Conservation (phyloP, 805 yeast species). For the Wickerhamomyces chaumierensis region DNA sequence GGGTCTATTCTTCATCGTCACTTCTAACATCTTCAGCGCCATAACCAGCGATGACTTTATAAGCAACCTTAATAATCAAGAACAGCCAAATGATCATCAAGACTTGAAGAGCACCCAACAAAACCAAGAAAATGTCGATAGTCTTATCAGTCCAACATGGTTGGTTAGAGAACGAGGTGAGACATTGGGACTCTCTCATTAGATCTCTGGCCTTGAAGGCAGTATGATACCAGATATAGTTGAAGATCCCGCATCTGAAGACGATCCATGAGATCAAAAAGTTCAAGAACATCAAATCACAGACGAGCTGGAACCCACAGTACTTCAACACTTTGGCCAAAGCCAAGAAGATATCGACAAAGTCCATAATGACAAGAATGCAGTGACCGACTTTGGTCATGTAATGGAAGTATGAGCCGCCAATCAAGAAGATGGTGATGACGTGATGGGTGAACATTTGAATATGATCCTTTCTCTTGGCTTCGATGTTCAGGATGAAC, state of each 20-base stretch:
- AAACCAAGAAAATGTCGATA: slow-evolving; percentile 33
- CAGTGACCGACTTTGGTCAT: slow-evolving; percentile 72
- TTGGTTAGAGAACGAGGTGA: slow-evolving; percentile 19
- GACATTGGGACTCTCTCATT: slow-evolving; percentile 36
- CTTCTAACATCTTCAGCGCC: slow-evolving; percentile 84
- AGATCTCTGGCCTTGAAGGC: slow-evolving; percentile 31
- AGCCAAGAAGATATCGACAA: slow-evolving; percentile 63
- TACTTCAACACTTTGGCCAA: slow-evolving; percentile 72
- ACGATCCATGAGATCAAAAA: slow-evolving; percentile 63
- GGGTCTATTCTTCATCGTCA: slow-evolving; percentile 74
- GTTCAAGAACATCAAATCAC: slow-evolving; percentile 59
- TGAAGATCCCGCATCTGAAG: slow-evolving; percentile 64
- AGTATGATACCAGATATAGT: slow-evolving; percentile 53
- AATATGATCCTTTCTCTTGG: slow-evolving; percentile 65
- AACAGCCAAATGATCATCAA: slow-evolving; percentile 65
- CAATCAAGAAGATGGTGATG: slow-evolving; percentile 55
- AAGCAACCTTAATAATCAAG: slow-evolving; percentile 59
- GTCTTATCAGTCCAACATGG: slow-evolving; percentile 40
- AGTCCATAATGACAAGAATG: slow-evolving; percentile 71
- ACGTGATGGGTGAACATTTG: slow-evolving; percentile 90
- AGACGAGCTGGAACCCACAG: slow-evolving; percentile 43
- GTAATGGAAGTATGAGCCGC: slow-evolving; percentile 65
- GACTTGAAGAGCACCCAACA: slow-evolving; percentile 57
- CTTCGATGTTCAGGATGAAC: slow-evolving; percentile 66
- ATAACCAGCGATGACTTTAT: slow-evolving; percentile 56